Percentiles rank a stretch among this genome's conserved stretches.
These are phyloP conservation scores for Exsudoporus floridanus DNA, from an alignment of 1,284 basidiomycete species.

Conservation along the genomic window DNA sequence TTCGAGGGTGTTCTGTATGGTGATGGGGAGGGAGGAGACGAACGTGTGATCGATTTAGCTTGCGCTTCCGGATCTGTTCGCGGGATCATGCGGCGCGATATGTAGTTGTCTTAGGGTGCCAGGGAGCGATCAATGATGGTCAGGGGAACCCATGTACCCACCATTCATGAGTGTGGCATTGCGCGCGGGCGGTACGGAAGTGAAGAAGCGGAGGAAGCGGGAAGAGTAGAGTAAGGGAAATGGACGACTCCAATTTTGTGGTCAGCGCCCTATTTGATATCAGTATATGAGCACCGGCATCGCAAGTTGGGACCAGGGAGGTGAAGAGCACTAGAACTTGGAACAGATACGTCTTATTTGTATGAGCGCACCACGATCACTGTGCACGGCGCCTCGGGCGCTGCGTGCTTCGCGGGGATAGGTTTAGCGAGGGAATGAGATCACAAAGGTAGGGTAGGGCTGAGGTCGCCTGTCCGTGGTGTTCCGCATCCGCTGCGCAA, in stretches of 20 bases:
- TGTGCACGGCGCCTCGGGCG: not conserved
- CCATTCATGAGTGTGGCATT: not conserved
- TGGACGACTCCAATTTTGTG: not conserved
- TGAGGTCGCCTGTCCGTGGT: not conserved
- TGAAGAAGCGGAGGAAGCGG: not conserved
- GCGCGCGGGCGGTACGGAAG: not conserved
- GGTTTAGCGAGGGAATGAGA: not conserved
- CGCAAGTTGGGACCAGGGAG: not conserved
- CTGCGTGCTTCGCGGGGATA: not conserved
- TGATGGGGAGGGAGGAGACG: no score
- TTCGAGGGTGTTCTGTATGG: no score
- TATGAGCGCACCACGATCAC: not conserved
- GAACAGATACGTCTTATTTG: not conserved
- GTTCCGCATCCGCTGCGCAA: not conserved
- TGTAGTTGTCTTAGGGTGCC: no score
- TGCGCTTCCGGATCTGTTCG: no score
- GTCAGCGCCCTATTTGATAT: not conserved
- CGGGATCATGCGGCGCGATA: no score
- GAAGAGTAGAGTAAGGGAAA: not conserved
- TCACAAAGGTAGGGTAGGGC: not conserved
- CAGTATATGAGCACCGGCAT: not conserved
- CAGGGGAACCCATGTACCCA: not conserved
- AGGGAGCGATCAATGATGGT: not conserved
- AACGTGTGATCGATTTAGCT: no score
- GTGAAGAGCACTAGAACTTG: not conserved